phyloP scores from a whole-genome alignment of 1,284 basidiomycete species.

The Irpex sp. region DNA sequence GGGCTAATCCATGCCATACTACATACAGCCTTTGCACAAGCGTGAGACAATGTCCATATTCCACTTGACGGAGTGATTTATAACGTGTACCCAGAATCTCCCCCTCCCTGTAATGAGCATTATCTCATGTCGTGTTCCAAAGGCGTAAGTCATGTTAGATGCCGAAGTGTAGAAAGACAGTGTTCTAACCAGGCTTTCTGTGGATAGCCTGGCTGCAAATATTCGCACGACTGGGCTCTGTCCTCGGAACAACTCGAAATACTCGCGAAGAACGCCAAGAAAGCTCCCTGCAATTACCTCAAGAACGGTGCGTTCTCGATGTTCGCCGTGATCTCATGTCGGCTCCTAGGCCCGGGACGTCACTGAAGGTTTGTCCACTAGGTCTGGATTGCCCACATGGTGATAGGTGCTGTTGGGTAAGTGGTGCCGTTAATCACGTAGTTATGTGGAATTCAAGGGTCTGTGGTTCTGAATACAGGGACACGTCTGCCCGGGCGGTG shows the following conservation, averaged over 20 bases:
- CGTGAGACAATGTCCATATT: conserved; percentile 22
- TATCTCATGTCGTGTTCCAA: conserved; percentile 78
- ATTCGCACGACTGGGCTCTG: conserved; percentile 73
- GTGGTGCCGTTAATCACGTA: conserved; percentile 4
- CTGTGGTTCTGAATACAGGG: conserved; percentile 35
- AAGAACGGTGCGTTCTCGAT: conserved; percentile 53
- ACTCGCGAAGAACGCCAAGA: conserved; percentile 70
- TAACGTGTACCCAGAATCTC: conserved; percentile 43
- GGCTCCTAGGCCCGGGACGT: neutral
- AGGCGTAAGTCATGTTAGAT: conserved; percentile 44
- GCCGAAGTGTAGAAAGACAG: neutral
- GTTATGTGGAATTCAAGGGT: neutral
- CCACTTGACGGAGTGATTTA: neutral
- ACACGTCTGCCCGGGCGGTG: conserved; percentile 76
- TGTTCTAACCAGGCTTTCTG: conserved; percentile 6
- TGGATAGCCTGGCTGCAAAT: conserved; percentile 66
- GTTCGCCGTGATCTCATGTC: neutral
- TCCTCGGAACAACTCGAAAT: conserved; percentile 63
- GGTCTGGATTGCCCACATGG: conserved; percentile 70
- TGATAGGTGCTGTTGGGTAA: conserved; percentile 61
- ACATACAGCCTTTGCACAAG: conserved; percentile 33
- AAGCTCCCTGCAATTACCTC: conserved; percentile 76
- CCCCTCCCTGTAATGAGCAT: conserved; percentile 78
- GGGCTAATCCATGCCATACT: neutral
- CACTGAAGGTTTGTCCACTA: conserved; percentile 24